phyloP scores from a whole-genome alignment of 495 filamentous ascomycete genomes.

The Podospora tetraspora region DNA sequence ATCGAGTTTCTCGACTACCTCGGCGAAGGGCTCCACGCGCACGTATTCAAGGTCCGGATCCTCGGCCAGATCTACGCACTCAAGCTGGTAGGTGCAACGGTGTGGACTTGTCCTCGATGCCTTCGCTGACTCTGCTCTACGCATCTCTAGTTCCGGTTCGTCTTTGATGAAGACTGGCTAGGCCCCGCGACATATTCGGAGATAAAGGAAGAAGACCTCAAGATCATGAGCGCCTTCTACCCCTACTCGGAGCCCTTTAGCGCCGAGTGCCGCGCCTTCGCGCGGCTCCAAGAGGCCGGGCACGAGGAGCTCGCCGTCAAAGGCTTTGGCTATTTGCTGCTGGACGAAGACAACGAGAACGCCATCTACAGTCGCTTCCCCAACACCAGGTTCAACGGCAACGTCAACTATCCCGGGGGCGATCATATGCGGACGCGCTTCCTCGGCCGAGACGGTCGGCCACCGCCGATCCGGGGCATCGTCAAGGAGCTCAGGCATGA shows the following conservation, averaged over 20 bases:
- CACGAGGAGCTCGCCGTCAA: not conserved
- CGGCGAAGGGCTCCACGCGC: not conserved
- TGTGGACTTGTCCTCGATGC: not conserved
- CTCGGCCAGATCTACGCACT: not conserved
- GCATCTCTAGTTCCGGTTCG: not conserved
- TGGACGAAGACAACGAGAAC: not conserved
- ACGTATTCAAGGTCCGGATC: not conserved
- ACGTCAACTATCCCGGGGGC: too few species aligned
- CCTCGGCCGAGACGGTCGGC: not conserved
- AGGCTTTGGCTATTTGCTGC: not conserved
- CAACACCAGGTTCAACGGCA: not conserved
- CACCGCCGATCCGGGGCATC: not conserved
- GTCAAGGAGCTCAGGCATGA: not conserved
- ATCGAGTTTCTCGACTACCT: not conserved
- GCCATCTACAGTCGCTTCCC: not conserved
- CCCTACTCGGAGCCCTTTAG: not conserved
- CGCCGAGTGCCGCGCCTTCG: not conserved
- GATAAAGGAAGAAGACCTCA: not conserved
- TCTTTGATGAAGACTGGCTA: not conserved
- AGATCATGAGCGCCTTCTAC: not conserved
- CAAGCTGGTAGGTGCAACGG: not conserved
- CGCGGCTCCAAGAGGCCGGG: not conserved
- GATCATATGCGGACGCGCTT: not conserved
- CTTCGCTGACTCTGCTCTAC: not conserved
- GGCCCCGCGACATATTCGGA: too few species aligned